Percentiles rank a stretch among this genome's conserved stretches.
Conservation (phyloP, 2,329 filamentous ascomycete genomes). For the Chaetothyriales sp. region DNA sequence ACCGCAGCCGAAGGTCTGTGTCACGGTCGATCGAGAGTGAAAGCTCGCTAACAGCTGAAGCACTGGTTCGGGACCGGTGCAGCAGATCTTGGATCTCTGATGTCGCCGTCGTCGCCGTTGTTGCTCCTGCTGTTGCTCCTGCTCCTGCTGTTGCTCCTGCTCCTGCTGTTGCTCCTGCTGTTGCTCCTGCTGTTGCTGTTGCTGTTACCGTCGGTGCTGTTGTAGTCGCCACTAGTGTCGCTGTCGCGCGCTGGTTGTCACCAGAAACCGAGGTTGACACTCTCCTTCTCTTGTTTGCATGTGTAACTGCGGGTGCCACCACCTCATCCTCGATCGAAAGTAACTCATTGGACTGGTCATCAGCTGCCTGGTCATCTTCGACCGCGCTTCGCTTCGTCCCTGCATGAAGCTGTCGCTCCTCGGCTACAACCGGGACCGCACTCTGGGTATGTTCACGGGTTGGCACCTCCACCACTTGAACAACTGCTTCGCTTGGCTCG, state of each 20-base stretch:
- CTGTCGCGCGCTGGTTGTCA: background rate
- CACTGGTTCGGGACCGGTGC: conserved; percentile 1
- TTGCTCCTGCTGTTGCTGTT: no score
- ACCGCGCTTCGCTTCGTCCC: background rate
- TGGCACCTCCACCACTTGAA: background rate
- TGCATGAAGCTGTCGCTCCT: background rate
- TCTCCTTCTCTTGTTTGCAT: background rate
- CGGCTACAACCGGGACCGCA: background rate
- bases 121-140: no score
- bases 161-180: no score
- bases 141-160: no score
- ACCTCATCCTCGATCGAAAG: background rate
- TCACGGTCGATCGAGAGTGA: conserved; percentile 9
- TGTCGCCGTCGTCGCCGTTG: background rate
- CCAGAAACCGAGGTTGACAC: background rate
- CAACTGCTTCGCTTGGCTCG: background rate
- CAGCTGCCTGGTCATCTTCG: background rate
- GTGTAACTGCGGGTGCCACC: background rate
- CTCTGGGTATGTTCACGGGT: background rate
- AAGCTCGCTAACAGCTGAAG: conserved; percentile 11
- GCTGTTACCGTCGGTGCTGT: background rate
- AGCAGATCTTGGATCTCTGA: background rate
- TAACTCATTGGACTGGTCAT: background rate
- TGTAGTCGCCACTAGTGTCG: no score
- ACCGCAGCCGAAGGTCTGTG: background rate